Evolutionary conservation across 2,329 filamentous ascomycete genomes (phyloP), one percentile per base, ranked within the genome.

Genomic region (Penicillium sp.): DNA sequence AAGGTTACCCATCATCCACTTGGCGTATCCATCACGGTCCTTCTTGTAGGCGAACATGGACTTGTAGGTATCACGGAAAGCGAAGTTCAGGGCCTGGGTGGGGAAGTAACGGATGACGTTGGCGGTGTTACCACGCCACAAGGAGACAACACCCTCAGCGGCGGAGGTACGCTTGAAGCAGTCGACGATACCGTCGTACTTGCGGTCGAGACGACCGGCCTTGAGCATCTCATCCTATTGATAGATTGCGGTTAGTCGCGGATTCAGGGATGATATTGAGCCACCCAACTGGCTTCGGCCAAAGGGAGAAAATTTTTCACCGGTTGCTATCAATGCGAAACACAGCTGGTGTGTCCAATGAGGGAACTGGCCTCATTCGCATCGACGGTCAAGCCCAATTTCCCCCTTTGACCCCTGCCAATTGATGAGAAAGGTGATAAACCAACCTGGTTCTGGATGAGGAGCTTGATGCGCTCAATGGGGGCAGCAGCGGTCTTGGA

Each of bases 71-170:
- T 99, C 93, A 79, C 93, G 93, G 93, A 99, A 99, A 76, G 93
- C 93, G 75, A 99, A 99, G 91, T 99, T 99, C 77, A 99, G 83
- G 71, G 93, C 93, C 86, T 99, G 93, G 77, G 93, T 99, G 68
- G 93, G 93, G 89, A 99, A 99, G 84, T 99, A 99, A 88, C 93
- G 93, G 84, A 99, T 95, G 79, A 99, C 93, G 87, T 99, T 99
- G 89, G 93, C 93, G 75, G 93, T 99, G 89, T 99, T 99, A 80
- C 93, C 93, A 86, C 93, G 86, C 93, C 93, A 99, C 71, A 99
- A 84, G 63, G 92, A 86, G 77, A 93, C 86, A 69, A 93, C 79
- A 88, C 93, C 93, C 84, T 99, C 93, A 63, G 88, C 81, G 71
- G 85, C 84, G 62, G 82, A 83, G 74, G 93, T 97, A 75, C 93